Evolutionary conservation across 768 basidiomycete species (phyloP), one percentile per base, ranked within the genome.

Genomic region (Phylloporus rhodoxanthus): DNA sequence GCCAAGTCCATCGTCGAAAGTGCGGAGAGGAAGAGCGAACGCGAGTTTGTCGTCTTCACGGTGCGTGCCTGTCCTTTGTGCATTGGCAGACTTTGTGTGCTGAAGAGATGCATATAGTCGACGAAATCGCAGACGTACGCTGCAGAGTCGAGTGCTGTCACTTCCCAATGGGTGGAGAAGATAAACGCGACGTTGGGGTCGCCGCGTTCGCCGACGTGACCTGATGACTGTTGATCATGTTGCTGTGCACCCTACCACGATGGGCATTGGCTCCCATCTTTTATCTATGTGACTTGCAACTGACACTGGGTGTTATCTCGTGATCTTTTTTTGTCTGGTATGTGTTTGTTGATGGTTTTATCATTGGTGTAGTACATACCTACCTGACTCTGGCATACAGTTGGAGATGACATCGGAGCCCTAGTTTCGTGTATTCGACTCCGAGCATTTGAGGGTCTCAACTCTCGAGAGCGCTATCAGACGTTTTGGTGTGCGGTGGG

Each of bases 11-110:
- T 72, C 36, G 64, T 84, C 9, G 67, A 70, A 4, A 70, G 73
- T 20, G 76, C 78, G 1, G 78, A 77, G 47, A 65, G 71, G 23
- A 81, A 80, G 57, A 70, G 78, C 41, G 80, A 79, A 47, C 68
- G 77, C 32, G 79, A 81, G 59, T 82, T 85, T 59, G 74, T 78
- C 14, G 72, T 85, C 30, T 64, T 82, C 56, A 81, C 82, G 36
- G 83, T 85, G 52, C 60, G 80, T 37, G 28, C 40, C 28, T 40
- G 13, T 15, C 19, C 23, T 30, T 29, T 29, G 5, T 43, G 33
- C 25, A 30, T 13, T 9, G 14, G 15, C 15, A 28, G 19, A 43
- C 32, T 45, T n/a, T 6, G 25, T 9, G 10, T 41, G n/a, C 51
- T 48, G 21, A 52, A 15, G 21, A 32, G 3, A 20, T 34, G 11